phyloP scores from a whole-genome alignment of 2,329 filamentous ascomycete genomes.

The Colletotrichum orbiculare region DNA sequence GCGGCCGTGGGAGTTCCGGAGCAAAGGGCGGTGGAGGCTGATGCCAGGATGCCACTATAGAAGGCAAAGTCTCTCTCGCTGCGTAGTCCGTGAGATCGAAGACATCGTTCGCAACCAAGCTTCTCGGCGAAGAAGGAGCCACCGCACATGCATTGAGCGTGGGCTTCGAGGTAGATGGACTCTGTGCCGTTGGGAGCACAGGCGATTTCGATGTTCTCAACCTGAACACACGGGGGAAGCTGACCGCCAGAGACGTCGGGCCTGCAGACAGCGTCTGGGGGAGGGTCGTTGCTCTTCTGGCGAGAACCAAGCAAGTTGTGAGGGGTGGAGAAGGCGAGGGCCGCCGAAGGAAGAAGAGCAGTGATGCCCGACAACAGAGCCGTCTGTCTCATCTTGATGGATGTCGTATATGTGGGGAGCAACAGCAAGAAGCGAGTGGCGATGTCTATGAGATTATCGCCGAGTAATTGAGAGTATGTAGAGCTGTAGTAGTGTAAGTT shows the following conservation, averaged over 20 bases:
- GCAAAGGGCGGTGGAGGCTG: conserved; percentile 50
- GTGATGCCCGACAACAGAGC: conserved; percentile 29
- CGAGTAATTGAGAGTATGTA: conserved; percentile 3
- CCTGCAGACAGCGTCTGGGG: conserved; percentile 35
- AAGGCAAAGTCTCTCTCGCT: conserved; percentile 47
- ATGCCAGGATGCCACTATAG: conserved; percentile 48
- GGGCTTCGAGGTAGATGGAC: conserved; percentile 39
- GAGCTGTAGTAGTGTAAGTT: conserved; percentile 22
- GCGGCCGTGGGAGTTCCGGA: conserved; percentile 50
- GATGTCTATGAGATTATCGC: background rate
- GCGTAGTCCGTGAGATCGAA: conserved; percentile 53
- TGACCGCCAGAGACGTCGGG: conserved; percentile 23
- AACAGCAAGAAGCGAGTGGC: background rate
- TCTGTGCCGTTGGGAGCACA: conserved; percentile 45
- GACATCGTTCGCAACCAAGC: conserved; percentile 54
- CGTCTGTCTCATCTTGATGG: conserved; percentile 30
- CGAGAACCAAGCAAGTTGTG: conserved; percentile 21
- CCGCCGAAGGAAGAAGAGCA: conserved; percentile 15
- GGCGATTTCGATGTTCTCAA: conserved; percentile 43
- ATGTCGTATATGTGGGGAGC: background rate
- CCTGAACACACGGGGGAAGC: conserved; percentile 44
- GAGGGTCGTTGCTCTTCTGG: conserved; percentile 38
- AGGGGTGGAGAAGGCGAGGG: conserved; percentile 18
- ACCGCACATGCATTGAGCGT: conserved; percentile 44
- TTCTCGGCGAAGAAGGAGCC: conserved; percentile 57